Base-by-base conservation (phyloP, 83 land plant species). In the Picea abies region DNA sequence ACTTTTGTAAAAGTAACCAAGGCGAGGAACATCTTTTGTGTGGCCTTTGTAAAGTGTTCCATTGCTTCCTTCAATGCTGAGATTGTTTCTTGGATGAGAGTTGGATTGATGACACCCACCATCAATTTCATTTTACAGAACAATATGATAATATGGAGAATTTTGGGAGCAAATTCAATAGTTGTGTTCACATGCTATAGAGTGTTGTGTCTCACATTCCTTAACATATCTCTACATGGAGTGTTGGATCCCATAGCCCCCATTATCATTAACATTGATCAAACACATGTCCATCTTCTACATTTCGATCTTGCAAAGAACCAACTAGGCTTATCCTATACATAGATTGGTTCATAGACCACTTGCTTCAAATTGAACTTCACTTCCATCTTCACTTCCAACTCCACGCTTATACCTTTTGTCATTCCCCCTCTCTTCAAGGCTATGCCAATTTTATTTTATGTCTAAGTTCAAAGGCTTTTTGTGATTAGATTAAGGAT, bases 281-380 rank as follows among this genome's bases (percentile, higher is more conserved):
- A 90, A 63, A 3, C 89, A 47, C 89, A 91, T 49, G 85, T 90
- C 61, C 86, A 91, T 65, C 85, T 93, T 0, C 11, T 90, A 60
- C 84, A 90, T 86, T 89, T 90, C 75, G 92, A 93, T 81, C 84
- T 91, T 62, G 90, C 79, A 0, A 26, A 63, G 0, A 87, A 90
- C 3, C 81, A 72, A 76, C 73, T 93, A 0, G 89, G 93, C 17
- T 89, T 93, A 79, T 85, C 80, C 61, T 89, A 93, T 3, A 80
- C 93, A 4, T 86, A 90, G 10, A 68, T 91, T 41, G 66, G 19
- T 65, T 17, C 82, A 49, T 61, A 65, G n/a, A 83, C 89, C 67
- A 83, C 84, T 2, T 90, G 89, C 76, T 80, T 84, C 60, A 87
- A 83, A 44, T 90, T 90, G 86, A 87, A 90, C 81, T 90, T 90